Evolutionary conservation across 768 basidiomycete species (phyloP).

Genomic region (Lactarius pseudohatsudake): DNA sequence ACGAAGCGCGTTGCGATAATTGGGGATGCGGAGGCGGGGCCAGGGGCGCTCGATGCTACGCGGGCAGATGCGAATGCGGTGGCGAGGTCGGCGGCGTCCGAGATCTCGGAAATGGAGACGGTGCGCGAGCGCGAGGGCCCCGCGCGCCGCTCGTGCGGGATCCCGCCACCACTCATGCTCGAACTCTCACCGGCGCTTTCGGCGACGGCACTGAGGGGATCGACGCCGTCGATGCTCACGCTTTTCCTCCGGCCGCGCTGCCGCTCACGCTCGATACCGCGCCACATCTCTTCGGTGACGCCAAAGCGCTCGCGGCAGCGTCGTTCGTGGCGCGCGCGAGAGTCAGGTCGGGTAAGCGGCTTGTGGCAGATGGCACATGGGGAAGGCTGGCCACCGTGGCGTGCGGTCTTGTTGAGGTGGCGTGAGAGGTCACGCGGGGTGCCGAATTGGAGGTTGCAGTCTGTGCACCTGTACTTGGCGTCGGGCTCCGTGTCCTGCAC

Average conservation of each 20-base stretch:
- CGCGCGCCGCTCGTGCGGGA: not conserved
- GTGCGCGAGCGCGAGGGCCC: conserved; percentile 23
- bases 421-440: conserved; percentile 26
- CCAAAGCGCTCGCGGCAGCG: conserved; percentile 28
- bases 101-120: conserved; percentile 18
- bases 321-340: conserved; percentile 25
- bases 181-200: not conserved
- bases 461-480: conserved; percentile 22
- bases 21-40: not conserved
- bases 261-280: conserved; percentile 21
- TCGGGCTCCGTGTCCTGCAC: conserved; percentile 19
- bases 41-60: conserved; percentile 14
- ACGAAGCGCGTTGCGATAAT: not conserved
- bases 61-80: not conserved
- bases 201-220: not conserved
- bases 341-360: conserved; percentile 24
- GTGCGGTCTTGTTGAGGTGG: conserved; percentile 24
- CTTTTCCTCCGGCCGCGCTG: conserved; percentile 26
- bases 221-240: conserved; percentile 18
- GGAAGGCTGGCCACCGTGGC: conserved; percentile 24
- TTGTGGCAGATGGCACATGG: conserved; percentile 27
- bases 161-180: not conserved
- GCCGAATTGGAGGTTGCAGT: conserved; percentile 28
- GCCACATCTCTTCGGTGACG: conserved; percentile 28
- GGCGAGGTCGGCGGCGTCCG: conserved; percentile 8